phyloP scores from a whole-genome alignment of 805 yeast species.

The Nakazawaea wyomingensis region DNA sequence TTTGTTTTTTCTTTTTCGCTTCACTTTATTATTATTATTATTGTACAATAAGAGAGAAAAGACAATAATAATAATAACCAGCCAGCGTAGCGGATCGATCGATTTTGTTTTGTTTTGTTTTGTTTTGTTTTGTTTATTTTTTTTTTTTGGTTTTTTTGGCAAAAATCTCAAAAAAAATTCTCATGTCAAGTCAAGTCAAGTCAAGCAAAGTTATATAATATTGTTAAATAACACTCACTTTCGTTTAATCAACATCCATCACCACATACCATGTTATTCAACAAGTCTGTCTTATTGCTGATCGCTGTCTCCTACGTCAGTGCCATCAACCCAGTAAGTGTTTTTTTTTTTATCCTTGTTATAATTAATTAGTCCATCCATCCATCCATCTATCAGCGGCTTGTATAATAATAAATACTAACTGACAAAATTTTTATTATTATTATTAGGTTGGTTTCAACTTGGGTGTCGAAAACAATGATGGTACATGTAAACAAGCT shows the following conservation, averaged over 20 bases:
- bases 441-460: conserved; percentile 65
- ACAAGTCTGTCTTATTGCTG: conserved; percentile 7
- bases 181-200: not conserved
- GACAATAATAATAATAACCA: too few relatives aligned
- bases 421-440: conserved; percentile 5
- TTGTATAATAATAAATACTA: too few relatives aligned
- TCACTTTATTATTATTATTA: too few relatives aligned
- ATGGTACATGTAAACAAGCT: conserved; percentile 72
- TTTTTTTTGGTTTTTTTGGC: too few relatives aligned
- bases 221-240: too few relatives aligned
- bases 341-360: not conserved
- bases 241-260: not conserved
- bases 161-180: too few relatives aligned
- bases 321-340: conserved; percentile 6
- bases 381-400: not conserved
- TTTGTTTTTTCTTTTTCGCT: too few relatives aligned
- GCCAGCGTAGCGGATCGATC: too few relatives aligned
- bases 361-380: too few relatives aligned
- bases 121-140: too few relatives aligned
- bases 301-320: conserved; percentile 3
- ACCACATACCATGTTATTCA: conserved; percentile 1
- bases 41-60: too few relatives aligned
- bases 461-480: conserved; percentile 75
- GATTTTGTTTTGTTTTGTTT: too few relatives aligned
- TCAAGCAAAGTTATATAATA: not conserved